A percentile compares a stretch with the other conserved stretches of the same genome.
Conservation (phyloP, 2,329 filamentous ascomycete species). For the Colletotrichum viniferum region DNA sequence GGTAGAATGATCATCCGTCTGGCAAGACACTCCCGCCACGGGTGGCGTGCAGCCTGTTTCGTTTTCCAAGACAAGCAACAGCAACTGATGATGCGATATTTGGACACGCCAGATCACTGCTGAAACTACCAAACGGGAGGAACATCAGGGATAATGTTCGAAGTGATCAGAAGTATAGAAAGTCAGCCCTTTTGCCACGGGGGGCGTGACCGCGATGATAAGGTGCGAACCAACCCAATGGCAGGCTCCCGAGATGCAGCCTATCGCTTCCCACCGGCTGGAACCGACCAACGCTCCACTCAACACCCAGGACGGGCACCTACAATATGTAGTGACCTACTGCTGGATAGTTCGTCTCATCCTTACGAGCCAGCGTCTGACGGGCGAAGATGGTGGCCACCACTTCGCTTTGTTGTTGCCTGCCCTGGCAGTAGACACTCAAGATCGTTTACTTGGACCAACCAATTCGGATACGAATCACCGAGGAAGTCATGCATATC, state of each 20-base stretch:
- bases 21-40: not conserved
- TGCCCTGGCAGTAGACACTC: not conserved
- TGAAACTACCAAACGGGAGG: not conserved
- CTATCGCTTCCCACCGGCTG: not conserved
- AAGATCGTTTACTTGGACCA: not conserved
- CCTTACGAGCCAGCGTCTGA: not conserved
- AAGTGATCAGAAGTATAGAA: not conserved
- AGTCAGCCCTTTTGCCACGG: not conserved
- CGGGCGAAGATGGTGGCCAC: not conserved
- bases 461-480: not conserved
- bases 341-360: not conserved
- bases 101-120: not conserved
- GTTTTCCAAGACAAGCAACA: not conserved
- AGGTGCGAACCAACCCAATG: not conserved
- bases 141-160: not conserved
- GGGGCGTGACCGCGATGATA: not conserved
- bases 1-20: not conserved
- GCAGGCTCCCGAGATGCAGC: not conserved
- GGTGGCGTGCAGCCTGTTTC: not conserved
- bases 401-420: not conserved
- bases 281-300: not conserved
- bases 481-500: not conserved
- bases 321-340: not conserved
- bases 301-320: not conserved
- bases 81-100: not conserved